phyloP scores from a whole-genome alignment of 176 grass and related monocot genomes.

The Bromus sterilis region DNA sequence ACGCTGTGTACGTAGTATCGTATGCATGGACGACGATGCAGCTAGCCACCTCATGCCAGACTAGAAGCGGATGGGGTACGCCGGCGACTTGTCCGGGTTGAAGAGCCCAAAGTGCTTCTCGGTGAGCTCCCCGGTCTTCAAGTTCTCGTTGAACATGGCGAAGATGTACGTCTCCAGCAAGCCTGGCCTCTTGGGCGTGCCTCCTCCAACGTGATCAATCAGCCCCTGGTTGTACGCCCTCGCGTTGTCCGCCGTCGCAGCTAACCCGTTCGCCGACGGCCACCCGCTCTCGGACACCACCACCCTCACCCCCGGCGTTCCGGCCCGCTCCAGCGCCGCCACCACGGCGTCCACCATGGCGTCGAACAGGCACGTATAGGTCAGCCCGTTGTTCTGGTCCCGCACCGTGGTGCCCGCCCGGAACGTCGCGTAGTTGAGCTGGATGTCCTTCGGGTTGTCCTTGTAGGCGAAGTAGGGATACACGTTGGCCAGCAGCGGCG shows the following conservation, averaged over 20 bases:
- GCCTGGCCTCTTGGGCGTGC: slow-evolving; percentile 45
- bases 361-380: slow-evolving; percentile 52
- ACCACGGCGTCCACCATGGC: slow-evolving; percentile 54
- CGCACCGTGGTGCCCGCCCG: neutral
- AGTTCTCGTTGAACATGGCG: slow-evolving; percentile 68
- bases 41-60: too few relatives aligned
- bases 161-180: slow-evolving; percentile 50
- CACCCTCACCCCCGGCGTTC: neutral
- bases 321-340: slow-evolving; percentile 50
- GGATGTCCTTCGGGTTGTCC: neutral
- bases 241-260: slow-evolving; percentile 35
- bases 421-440: slow-evolving; percentile 37
- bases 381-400: slow-evolving; percentile 11
- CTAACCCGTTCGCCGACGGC: slow-evolving; percentile 43
- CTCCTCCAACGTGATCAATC: slow-evolving; percentile 38
- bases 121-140: slow-evolving; percentile 3
- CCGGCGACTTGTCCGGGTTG: slow-evolving; percentile 22
- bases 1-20: too few relatives aligned
- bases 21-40: too few relatives aligned
- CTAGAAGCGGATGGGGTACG: slow-evolving; percentile 8
- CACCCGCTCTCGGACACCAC: slow-evolving; percentile 62
- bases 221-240: slow-evolving; percentile 50
- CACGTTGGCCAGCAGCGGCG: slow-evolving; percentile 48
- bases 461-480: slow-evolving; percentile 57
- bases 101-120: slow-evolving; percentile 60